A percentile compares a stretch with the other conserved stretches of the same genome.
Conservation (phyloP, 352 stramenopile species). For the Phytophthora pisi region DNA sequence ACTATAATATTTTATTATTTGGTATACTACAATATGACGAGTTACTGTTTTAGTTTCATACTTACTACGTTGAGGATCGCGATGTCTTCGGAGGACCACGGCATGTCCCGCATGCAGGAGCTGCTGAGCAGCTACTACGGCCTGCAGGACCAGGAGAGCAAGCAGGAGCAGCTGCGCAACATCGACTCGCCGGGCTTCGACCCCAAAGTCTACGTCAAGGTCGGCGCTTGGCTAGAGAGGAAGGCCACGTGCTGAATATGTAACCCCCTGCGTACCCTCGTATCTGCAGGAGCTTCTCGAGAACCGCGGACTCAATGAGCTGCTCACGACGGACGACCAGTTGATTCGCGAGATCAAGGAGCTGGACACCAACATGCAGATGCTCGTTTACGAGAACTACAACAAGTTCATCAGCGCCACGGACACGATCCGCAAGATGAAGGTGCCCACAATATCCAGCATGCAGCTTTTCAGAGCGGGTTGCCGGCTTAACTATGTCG, state of each 20-base stretch:
- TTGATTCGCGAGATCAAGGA: constrained; percentile 92
- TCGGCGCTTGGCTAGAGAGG: constrained; percentile 11
- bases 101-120: constrained; percentile 88
- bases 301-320: constrained; percentile 67
- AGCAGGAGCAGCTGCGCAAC: constrained; percentile 66
- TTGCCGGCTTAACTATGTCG: neutral
- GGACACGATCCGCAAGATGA: constrained; percentile 98
- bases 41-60: too few relatives aligned
- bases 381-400: constrained; percentile 99
- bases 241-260: neutral
- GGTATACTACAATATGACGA: too few relatives aligned
- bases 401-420: constrained; percentile 99
- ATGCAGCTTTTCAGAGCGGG: neutral
- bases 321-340: constrained; percentile 73
- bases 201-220: constrained; percentile 76
- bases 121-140: constrained; percentile 90
- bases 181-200: constrained; percentile 82
- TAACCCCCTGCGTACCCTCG: constrained; percentile 10
- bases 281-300: constrained; percentile 59
- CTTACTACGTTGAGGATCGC: too few relatives aligned
- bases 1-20: too few relatives aligned
- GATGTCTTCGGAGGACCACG: constrained; percentile 44
- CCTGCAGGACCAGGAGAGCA: constrained; percentile 76
- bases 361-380: constrained; percentile 99
- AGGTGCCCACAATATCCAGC: constrained; percentile 37